A percentile compares a stretch with the other conserved stretches of the same genome.
Conservation (phyloP, 768 basidiomycete species). For the Lactarius hengduanensis region DNA sequence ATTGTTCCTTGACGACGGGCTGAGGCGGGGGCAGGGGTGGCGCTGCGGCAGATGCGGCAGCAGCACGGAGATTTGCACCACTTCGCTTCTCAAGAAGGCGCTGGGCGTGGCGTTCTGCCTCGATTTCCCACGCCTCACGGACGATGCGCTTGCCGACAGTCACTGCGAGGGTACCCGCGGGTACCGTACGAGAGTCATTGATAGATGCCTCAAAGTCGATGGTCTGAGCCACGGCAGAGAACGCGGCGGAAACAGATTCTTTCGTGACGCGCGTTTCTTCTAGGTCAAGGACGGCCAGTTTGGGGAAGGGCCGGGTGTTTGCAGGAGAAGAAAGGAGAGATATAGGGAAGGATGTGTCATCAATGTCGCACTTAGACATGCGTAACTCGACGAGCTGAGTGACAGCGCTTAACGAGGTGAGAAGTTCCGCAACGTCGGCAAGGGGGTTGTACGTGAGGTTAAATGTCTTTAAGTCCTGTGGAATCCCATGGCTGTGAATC, state of each 20-base stretch:
- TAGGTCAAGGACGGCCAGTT: conserved; percentile 58
- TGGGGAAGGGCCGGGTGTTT: conserved; percentile 44
- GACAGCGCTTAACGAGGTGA: conserved; percentile 20
- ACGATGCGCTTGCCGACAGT: conserved; percentile 68
- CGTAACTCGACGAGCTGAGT: conserved; percentile 25
- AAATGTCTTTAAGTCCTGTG: conserved; percentile 53
- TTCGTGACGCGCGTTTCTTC: conserved; percentile 60
- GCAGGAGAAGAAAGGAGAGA: conserved; percentile 28
- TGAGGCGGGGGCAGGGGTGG: conserved; percentile 17
- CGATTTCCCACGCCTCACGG: conserved; percentile 79
- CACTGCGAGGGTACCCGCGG: conserved; percentile 34
- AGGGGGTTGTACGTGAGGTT: conserved; percentile 71
- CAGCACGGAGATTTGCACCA: conserved; percentile 29
- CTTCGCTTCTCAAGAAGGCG: conserved; percentile 30
- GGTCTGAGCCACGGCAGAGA: conserved; percentile 49
- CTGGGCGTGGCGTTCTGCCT: conserved; percentile 54
- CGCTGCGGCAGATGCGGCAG: conserved; percentile 9
- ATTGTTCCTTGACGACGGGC: conserved; percentile 59
- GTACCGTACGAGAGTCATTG: conserved; percentile 36
- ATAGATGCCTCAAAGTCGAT: conserved; percentile 54
- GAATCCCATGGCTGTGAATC: conserved; percentile 54
- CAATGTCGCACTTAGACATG: conserved; percentile 42
- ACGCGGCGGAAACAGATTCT: conserved; percentile 44
- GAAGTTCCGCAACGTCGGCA: conserved; percentile 34
- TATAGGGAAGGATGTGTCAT: conserved; percentile 57